These are phyloP conservation scores for Scenedesmus sp. DNA, from an alignment of 163 green algal genomes.

Conservation along the genomic window DNA sequence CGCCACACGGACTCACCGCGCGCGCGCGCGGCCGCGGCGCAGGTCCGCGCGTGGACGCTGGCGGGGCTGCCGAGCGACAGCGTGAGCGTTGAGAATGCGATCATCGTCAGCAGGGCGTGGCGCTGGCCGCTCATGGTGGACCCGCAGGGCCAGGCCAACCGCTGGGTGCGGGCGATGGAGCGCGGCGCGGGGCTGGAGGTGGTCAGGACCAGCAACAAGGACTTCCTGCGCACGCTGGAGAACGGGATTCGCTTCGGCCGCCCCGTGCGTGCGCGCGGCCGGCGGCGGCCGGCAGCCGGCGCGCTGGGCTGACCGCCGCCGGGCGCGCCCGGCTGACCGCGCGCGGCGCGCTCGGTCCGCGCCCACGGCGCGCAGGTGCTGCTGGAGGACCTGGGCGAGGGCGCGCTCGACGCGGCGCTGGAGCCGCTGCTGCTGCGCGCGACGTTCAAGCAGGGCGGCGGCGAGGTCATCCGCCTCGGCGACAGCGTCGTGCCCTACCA, in stretches of 20 bases:
- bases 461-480: conserved; percentile 84
- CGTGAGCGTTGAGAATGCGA: conserved; percentile 78
- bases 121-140: conserved; percentile 87
- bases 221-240: conserved; percentile 81
- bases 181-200: conserved; percentile 76
- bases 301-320: no score
- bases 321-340: no score
- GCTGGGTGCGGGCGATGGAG: conserved; percentile 86
- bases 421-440: conserved; percentile 84
- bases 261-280: conserved; percentile 13
- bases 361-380: conserved; percentile 14
- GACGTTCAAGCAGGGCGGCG: conserved; percentile 81
- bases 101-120: conserved; percentile 80
- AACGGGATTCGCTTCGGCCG: conserved; percentile 75
- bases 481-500: conserved; percentile 89
- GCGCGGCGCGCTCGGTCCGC: background rate
- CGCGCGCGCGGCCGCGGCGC: no score
- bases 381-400: conserved; percentile 29
- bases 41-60: conserved; percentile 74
- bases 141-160: conserved; percentile 86
- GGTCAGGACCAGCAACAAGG: conserved; percentile 80
- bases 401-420: conserved; percentile 73
- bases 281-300: no score
- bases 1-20: no score
- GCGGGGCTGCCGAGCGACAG: conserved; percentile 74